Evolutionary conservation across 805 yeast genomes (phyloP), one percentile per base, ranked within the genome.

Genomic region (Yarrowia deformans): DNA sequence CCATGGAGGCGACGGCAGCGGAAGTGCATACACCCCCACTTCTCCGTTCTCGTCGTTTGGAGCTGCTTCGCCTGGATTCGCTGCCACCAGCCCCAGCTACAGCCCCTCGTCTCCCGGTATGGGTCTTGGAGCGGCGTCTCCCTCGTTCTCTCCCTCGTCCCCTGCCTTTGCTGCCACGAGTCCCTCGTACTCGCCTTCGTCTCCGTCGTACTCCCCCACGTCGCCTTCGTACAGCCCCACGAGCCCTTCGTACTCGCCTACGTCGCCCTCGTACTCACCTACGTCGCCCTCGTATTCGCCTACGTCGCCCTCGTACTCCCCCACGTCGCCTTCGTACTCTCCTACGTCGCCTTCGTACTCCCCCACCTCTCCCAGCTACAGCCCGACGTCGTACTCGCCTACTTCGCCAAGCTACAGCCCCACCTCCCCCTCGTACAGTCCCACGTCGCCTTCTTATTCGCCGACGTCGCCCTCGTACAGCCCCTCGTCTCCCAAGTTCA

Each of bases 381-480:
- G 78, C 83, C 88, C 0, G 96, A 93, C 97, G 72, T 55, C 61
- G 70, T 85, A 88, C 76, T 81, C 86, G 0, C 96, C 96, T 68
- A 89, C 93, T 1, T 85, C 89, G 1, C 93, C 86, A 8, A 93
- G 71, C 74, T 80, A 4, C 91, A 91, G 78, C 83, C 88, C 0
- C 96, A 89, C 93, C 1, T 85, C 89, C 0, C 93, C 86, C 75
- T 79, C 72, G 60, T 80, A 83, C 73, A 77, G 83, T 1, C 88
- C 93, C 49, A 88, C 93, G 29, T 58, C 64, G 48, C 98, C 97
- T 70, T 73, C 80, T 0, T 91, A 91, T 78, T 84, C 89, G 0
- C 97, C 97, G 63, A 90, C 95, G 0, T 87, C 91, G 7, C 94
- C 95, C 73, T 76, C 83, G 10, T 93, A 91, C 77, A 78, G 88